Conservation (phyloP, 164 flowering plant genomes). For the Houttuynia cordata region DNA sequence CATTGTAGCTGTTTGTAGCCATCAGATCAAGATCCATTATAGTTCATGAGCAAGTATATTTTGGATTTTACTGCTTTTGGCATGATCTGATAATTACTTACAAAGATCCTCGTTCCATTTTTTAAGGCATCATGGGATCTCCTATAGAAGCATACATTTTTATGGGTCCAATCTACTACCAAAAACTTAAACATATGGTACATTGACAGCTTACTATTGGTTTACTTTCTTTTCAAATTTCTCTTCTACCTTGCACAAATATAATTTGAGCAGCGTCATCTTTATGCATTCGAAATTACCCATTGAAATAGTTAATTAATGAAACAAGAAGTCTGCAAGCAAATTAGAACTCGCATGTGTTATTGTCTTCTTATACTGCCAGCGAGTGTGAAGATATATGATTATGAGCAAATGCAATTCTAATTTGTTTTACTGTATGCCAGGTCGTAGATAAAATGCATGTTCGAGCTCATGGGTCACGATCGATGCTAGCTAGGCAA, state of each 20-base stretch:
- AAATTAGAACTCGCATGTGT: too few relatives aligned
- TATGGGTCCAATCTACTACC: constrained; percentile 98
- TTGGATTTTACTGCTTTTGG: background rate
- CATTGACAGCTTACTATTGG: too few relatives aligned
- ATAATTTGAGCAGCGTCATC: too few relatives aligned
- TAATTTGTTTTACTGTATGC: background rate
- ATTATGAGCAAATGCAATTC: too few relatives aligned
- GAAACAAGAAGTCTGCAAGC: too few relatives aligned
- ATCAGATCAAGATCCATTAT: too few relatives aligned
- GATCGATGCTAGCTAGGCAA: constrained; percentile 72
- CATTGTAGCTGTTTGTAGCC: too few relatives aligned
- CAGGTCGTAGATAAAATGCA: constrained; percentile 96
- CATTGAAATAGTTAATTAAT: too few relatives aligned
- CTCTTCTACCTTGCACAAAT: background rate
- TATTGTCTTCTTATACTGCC: too few relatives aligned
- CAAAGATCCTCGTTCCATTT: background rate
- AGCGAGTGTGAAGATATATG: too few relatives aligned
- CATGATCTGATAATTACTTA: background rate
- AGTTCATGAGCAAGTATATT: too few relatives aligned
- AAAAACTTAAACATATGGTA: constrained; percentile 95
- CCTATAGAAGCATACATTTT: constrained; percentile 90
- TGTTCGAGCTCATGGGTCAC: constrained; percentile 90
- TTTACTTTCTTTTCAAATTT: background rate
- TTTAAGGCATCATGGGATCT: constrained; percentile 74
- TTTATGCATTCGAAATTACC: too few relatives aligned